These are phyloP conservation scores for Maudiozyma serrabonitensis DNA, from an alignment of 805 yeast genomes.

Conservation along the genomic window DNA sequence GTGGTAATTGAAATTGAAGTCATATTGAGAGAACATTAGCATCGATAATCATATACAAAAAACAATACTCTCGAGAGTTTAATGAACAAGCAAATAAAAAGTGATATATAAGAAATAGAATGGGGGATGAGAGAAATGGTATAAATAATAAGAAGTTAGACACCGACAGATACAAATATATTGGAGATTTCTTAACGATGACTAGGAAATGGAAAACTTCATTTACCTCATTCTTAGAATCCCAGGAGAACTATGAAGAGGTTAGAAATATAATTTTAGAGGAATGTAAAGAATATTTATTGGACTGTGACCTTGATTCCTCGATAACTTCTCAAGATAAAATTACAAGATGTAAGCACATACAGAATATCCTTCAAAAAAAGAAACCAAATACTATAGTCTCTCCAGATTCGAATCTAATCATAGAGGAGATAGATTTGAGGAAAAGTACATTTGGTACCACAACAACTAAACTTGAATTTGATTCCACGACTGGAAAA, in stretches of 20 bases:
- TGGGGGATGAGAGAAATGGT: neutral
- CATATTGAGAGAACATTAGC: no score
- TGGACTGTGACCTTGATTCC: neutral
- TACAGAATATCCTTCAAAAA: neutral
- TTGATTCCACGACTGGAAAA: slow-evolving; percentile 7
- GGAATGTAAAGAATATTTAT: neutral
- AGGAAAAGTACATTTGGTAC: neutral
- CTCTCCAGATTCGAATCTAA: slow-evolving; percentile 4
- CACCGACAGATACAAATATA: neutral
- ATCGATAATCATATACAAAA: no score
- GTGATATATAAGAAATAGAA: neutral
- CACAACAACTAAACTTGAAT: slow-evolving; percentile 5
- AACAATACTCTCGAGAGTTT: no score
- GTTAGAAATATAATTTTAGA: neutral
- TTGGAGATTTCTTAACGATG: neutral
- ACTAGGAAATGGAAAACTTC: neutral
- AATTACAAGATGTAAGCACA: slow-evolving; percentile 6
- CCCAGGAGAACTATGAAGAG: neutral
- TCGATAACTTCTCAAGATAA: neutral
- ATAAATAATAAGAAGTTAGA: no score
- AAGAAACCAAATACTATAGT: slow-evolving; percentile 7
- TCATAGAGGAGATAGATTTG: slow-evolving; percentile 5
- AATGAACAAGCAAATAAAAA: no score
- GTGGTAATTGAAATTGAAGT: no score
- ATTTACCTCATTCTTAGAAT: neutral